Percentiles rank a stretch among this genome's conserved stretches.
Evolutionary conservation across 2,329 filamentous ascomycete species (phyloP).

Genomic region (Fusarium siculi): DNA sequence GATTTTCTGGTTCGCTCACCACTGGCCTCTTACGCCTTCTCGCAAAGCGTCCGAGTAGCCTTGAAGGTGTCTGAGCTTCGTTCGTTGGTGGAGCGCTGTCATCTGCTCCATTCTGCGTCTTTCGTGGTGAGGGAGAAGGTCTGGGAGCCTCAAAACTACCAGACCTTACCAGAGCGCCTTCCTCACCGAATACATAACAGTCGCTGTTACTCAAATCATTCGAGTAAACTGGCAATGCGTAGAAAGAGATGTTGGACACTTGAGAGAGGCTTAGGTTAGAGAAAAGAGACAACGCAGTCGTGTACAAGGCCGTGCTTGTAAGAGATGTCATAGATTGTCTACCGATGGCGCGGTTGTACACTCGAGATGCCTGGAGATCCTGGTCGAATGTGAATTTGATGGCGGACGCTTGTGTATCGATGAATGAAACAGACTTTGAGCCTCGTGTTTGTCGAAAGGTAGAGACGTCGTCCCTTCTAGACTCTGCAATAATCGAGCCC

Average conservation of each 20-base stretch:
- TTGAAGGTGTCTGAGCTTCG: fast-evolving
- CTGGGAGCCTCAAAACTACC: neutral
- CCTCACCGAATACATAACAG: neutral
- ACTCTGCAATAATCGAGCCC: neutral
- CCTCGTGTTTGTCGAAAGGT: neutral
- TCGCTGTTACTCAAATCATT: neutral
- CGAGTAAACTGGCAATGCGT: neutral
- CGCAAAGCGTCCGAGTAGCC: neutral
- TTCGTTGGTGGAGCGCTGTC: fast-evolving
- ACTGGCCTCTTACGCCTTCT: neutral
- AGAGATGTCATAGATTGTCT: neutral
- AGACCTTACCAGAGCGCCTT: neutral
- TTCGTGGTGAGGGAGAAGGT: neutral
- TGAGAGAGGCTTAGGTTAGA: neutral
- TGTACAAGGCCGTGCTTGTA: neutral
- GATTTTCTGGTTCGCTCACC: neutral
- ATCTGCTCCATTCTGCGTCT: fast-evolving
- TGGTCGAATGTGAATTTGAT: neutral
- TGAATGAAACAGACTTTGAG: neutral
- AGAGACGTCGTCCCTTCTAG: neutral
- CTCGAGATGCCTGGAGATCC: neutral
- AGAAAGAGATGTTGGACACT: neutral
- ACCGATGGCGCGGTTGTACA: neutral
- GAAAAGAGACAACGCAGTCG: neutral
- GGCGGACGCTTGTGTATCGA: neutral